phyloP scores from a whole-genome alignment of 2,329 filamentous ascomycete species.

The Graphilbum sp. region DNA sequence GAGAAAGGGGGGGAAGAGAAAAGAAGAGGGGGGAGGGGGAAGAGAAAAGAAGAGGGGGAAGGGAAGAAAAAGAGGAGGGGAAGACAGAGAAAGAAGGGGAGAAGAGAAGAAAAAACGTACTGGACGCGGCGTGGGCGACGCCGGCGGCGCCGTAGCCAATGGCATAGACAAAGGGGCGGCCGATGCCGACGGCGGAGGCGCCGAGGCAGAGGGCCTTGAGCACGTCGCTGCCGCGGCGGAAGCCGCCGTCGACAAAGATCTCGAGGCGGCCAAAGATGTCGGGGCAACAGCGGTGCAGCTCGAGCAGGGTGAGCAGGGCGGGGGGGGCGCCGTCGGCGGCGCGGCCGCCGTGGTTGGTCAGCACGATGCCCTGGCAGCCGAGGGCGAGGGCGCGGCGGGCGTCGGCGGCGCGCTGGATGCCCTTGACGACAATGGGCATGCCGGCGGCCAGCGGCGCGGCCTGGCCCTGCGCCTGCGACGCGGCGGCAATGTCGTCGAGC shows the following conservation, averaged over 20 bases:
- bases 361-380: constrained; percentile 34
- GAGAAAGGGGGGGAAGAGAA: neutral
- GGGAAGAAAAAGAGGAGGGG: no score
- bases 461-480: neutral
- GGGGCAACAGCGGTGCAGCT: constrained; percentile 22
- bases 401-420: constrained; percentile 38
- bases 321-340: constrained; percentile 32
- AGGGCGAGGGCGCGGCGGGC: constrained; percentile 30
- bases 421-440: constrained; percentile 39
- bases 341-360: constrained; percentile 43
- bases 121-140: constrained; percentile 23
- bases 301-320: constrained; percentile 21
- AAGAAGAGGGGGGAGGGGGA: neutral
- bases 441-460: constrained; percentile 8
- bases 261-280: constrained; percentile 22
- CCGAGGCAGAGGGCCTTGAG: constrained; percentile 26
- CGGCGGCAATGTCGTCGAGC: constrained; percentile 4
- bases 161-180: constrained; percentile 28
- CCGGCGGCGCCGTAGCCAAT: constrained; percentile 24
- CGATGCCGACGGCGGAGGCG: constrained; percentile 26
- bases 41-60: no score
- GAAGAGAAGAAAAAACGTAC: constrained; percentile 12
- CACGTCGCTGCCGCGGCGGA: constrained; percentile 24
- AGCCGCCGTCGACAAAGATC: constrained; percentile 24
- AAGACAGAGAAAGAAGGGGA: no score